phyloP scores from a whole-genome alignment of 257 asterid genomes.

The Jasminum sambac region DNA sequence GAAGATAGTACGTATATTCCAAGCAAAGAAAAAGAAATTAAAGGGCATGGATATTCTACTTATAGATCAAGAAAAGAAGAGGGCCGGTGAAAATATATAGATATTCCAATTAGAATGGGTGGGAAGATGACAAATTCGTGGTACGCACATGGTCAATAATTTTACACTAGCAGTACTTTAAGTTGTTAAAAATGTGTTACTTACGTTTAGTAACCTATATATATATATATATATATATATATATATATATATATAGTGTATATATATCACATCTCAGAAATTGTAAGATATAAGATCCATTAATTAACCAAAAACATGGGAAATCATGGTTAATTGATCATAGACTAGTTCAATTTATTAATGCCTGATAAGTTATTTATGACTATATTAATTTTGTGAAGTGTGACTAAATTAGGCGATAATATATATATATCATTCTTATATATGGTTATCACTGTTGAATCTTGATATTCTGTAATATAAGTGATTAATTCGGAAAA shows the following conservation, averaged over 20 bases:
- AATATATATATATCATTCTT: background rate
- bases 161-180: background rate
- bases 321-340: background rate
- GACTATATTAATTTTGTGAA: no score
- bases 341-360: background rate
- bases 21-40: background rate
- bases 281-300: no score
- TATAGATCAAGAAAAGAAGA: background rate
- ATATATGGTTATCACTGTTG: background rate
- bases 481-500: background rate
- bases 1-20: background rate
- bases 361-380: background rate
- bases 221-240: no score
- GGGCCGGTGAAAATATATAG: background rate
- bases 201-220: no score
- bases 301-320: background rate
- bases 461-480: no score
- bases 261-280: no score
- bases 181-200: no score
- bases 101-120: background rate
- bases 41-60: slow-evolving; percentile 4
- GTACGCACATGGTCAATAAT: no score
- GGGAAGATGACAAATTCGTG: background rate
- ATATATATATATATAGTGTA: no score
- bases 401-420: background rate